A percentile compares a stretch with the other conserved stretches of the same genome.
Evolutionary conservation across 2,329 filamentous ascomycete species (phyloP).

Genomic region (Penicillium sp.): DNA sequence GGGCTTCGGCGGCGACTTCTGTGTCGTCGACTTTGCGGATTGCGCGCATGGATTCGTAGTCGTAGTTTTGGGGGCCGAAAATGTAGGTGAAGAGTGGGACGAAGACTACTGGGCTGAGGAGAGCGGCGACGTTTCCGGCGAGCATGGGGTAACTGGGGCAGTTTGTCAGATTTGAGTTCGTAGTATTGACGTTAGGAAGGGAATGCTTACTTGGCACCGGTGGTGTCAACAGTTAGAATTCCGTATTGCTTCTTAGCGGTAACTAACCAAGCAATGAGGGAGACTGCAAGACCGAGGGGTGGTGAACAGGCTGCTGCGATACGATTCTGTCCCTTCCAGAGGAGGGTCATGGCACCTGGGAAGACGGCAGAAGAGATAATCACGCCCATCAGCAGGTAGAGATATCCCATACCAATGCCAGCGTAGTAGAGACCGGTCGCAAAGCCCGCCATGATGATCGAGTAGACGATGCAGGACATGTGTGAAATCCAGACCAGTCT

Average conservation of each 20-base stretch:
- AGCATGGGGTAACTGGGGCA: slow-evolving; percentile 68
- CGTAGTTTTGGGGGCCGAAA: slow-evolving; percentile 73
- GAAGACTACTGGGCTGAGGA: slow-evolving; percentile 73
- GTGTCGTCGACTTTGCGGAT: slow-evolving; percentile 79
- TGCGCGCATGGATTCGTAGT: slow-evolving; percentile 78
- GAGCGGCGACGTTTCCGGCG: slow-evolving; percentile 78
- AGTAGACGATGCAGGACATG: slow-evolving; percentile 69
- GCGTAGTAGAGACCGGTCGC: slow-evolving; percentile 72
- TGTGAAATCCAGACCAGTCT: slow-evolving; percentile 80
- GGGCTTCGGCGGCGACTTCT: slow-evolving; percentile 63
- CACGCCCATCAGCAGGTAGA: slow-evolving; percentile 88
- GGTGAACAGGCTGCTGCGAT: slow-evolving; percentile 70
- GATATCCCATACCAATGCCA: slow-evolving; percentile 81
- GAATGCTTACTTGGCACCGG: slow-evolving; percentile 65
- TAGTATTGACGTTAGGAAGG: background rate
- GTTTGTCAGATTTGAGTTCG: slow-evolving; percentile 4
- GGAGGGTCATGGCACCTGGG: slow-evolving; percentile 74
- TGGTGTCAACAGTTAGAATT: slow-evolving; percentile 67
- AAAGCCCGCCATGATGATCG: slow-evolving; percentile 74
- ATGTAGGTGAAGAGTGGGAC: slow-evolving; percentile 72
- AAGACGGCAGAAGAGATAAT: slow-evolving; percentile 85
- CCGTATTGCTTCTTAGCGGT: slow-evolving; percentile 70
- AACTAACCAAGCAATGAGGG: slow-evolving; percentile 75
- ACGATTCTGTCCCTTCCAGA: slow-evolving; percentile 79
- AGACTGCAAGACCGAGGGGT: slow-evolving; percentile 65